phyloP scores from a whole-genome alignment of 768 basidiomycete genomes.

The Gymnopilus junonius region DNA sequence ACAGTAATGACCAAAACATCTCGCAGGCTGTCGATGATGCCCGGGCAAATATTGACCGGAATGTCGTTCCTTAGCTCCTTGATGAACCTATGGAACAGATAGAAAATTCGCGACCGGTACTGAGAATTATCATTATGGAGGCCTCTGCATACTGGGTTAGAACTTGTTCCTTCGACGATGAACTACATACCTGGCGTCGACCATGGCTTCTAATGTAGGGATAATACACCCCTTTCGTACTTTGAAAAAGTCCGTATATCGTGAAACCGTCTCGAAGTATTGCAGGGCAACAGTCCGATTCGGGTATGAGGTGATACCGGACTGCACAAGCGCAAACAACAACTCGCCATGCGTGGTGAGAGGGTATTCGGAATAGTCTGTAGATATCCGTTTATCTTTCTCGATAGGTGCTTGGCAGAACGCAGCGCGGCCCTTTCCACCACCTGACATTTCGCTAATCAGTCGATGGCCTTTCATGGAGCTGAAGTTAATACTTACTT shows the following conservation, averaged over 20 bases:
- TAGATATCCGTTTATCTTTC: constrained; percentile 67
- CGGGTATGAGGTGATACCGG: constrained; percentile 81
- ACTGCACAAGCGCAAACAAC: constrained; percentile 81
- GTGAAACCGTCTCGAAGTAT: constrained; percentile 90
- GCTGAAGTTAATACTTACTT: constrained; percentile 50
- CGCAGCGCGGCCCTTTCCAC: constrained; percentile 80
- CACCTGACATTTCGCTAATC: constrained; percentile 44
- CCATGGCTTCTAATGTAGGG: constrained; percentile 86
- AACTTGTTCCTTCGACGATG: background rate
- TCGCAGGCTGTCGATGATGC: constrained; percentile 71
- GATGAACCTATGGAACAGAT: constrained; percentile 93
- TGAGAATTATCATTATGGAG: constrained; percentile 76
- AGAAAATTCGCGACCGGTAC: constrained; percentile 81
- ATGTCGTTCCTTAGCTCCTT: constrained; percentile 82
- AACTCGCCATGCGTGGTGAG: constrained; percentile 92
- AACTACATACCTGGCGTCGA: constrained; percentile 71
- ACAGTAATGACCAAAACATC: constrained; percentile 81
- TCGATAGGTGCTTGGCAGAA: constrained; percentile 83
- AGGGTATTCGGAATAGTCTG: constrained; percentile 80
- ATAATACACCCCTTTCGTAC: constrained; percentile 88
- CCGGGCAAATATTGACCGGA: constrained; percentile 68
- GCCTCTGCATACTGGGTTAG: constrained; percentile 55
- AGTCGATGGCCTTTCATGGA: constrained; percentile 2
- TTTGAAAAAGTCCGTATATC: constrained; percentile 97
- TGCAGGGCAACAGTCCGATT: constrained; percentile 86